Percentiles rank a stretch among this genome's conserved stretches.
Conservation (phyloP, 768 basidiomycete genomes). For the Neoboletus magnificus region DNA sequence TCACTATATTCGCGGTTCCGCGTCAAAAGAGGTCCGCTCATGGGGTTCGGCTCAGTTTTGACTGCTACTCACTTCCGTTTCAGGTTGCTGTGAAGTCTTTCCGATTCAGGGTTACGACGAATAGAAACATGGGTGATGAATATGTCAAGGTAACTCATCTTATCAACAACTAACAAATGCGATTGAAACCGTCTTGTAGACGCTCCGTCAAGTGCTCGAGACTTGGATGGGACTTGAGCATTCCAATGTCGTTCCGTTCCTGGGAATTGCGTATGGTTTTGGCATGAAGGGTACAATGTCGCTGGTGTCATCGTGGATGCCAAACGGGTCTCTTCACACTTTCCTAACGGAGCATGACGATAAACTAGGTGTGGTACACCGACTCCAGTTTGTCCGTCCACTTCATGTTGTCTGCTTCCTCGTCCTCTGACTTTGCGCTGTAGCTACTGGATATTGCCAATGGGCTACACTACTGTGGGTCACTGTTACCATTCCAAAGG, state of each 20-base stretch:
- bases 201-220: not conserved
- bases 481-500: not conserved
- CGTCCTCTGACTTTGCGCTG: constrained; percentile 14
- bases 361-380: too few relatives aligned
- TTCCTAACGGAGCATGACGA: not conserved
- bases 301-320: not conserved
- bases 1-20: not conserved
- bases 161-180: not conserved
- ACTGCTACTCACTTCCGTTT: not conserved
- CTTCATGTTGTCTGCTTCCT: constrained; percentile 14
- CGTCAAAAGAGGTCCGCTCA: not conserved
- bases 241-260: constrained; percentile 6
- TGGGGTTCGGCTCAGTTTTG: not conserved
- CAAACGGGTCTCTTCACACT: not conserved
- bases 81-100: not conserved
- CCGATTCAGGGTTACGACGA: not conserved
- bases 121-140: not conserved
- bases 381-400: constrained; percentile 10
- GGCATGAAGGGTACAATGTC: not conserved
- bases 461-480: constrained; percentile 12
- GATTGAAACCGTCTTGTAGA: not conserved
- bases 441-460: constrained; percentile 14
- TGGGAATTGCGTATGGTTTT: constrained; percentile 1
- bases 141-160: not conserved
- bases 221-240: constrained; percentile 10